Conservation (phyloP, 768 basidiomycete species). For the Amanita rimosa region DNA sequence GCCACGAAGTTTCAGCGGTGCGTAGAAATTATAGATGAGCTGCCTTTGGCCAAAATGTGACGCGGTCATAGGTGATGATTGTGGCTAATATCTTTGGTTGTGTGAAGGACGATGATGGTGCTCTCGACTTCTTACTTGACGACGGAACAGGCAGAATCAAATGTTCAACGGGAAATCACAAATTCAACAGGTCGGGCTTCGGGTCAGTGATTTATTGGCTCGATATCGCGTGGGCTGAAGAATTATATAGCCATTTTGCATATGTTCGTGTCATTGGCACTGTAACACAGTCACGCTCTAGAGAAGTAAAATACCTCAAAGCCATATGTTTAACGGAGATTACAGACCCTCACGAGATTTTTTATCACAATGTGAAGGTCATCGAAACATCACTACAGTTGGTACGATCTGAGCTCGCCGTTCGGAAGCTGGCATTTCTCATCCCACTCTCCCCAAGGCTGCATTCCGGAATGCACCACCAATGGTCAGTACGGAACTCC, state of each 20-base stretch:
- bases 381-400: conserved; percentile 14
- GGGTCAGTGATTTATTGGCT: conserved; percentile 8
- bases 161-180: neutral
- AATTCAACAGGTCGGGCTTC: conserved; percentile 1
- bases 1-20: neutral
- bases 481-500: neutral
- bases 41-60: neutral
- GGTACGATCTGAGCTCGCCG: conserved; percentile 6
- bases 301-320: conserved; percentile 12
- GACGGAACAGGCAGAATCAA: conserved; percentile 21
- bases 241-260: conserved; percentile 6
- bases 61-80: neutral
- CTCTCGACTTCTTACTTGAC: conserved; percentile 11
- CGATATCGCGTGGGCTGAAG: neutral
- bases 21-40: neutral
- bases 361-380: conserved; percentile 15
- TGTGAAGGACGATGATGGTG: neutral
- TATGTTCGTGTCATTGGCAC: conserved; percentile 15
- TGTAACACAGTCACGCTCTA: conserved; percentile 10
- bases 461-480: neutral
- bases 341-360: conserved; percentile 16
- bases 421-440: neutral
- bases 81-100: conserved; percentile 2
- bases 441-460: neutral
- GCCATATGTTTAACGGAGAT: conserved; percentile 11